phyloP scores from a whole-genome alignment of 2,329 filamentous ascomycete genomes.

The Chaetomiaceae sp. region DNA sequence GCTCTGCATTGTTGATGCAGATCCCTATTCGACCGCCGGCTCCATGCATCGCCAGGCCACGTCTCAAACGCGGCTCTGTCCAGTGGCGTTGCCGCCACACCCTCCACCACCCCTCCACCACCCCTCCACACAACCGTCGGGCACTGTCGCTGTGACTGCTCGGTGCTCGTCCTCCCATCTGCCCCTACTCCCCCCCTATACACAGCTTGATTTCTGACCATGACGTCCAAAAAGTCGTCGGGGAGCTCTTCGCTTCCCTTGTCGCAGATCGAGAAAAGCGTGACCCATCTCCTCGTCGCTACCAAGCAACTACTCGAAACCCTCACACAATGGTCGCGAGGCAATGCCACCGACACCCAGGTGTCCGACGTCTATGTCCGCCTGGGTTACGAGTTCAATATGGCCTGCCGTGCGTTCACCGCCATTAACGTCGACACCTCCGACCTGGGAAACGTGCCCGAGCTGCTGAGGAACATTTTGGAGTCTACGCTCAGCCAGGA shows the following conservation, averaged over 20 bases:
- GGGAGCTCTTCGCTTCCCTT: slow-evolving; percentile 62
- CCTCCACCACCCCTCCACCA: background rate
- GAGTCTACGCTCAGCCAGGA: slow-evolving; percentile 96
- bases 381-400: slow-evolving; percentile 97
- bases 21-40: slow-evolving; percentile 16
- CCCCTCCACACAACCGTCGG: background rate
- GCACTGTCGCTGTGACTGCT: background rate
- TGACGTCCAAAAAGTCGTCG: slow-evolving; percentile 28
- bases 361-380: slow-evolving; percentile 98
- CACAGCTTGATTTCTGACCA: slow-evolving; percentile 22
- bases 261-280: slow-evolving; percentile 97
- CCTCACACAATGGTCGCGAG: slow-evolving; percentile 93
- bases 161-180: background rate
- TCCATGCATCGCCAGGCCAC: slow-evolving; percentile 14
- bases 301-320: slow-evolving; percentile 98
- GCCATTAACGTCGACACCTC: slow-evolving; percentile 94
- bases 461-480: slow-evolving; percentile 80
- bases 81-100: background rate
- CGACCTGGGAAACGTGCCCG: slow-evolving; percentile 91
- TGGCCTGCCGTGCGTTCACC: slow-evolving; percentile 93
- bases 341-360: slow-evolving; percentile 83
- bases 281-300: slow-evolving; percentile 92
- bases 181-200: background rate
- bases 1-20: slow-evolving; percentile 11
- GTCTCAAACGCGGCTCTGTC: slow-evolving; percentile 1